Evolutionary conservation across 1,284 basidiomycete genomes (phyloP).

Genomic region (Heimioporus punctisporus): DNA sequence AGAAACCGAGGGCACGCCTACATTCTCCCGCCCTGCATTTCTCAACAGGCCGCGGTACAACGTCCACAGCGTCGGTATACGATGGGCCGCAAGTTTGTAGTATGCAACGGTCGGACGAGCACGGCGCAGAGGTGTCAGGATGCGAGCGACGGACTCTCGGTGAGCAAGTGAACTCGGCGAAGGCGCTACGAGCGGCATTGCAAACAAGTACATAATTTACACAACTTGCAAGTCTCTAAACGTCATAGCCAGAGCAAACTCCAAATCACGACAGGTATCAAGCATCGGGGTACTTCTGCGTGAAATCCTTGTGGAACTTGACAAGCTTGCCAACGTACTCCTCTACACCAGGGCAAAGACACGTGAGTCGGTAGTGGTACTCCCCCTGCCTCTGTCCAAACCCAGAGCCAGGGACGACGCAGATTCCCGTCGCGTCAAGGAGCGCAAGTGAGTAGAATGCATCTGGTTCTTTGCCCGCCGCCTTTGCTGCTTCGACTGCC

Average conservation of each 20-base stretch:
- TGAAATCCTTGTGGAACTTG: conserved; percentile 81
- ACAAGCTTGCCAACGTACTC: conserved; percentile 89
- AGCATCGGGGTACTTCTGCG: conserved; percentile 58
- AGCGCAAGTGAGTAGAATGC: conserved; percentile 86
- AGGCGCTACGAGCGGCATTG: conserved; percentile 14
- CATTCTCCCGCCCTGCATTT: conserved; percentile 55
- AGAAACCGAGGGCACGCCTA: conserved; percentile 34
- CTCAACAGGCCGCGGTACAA: conserved; percentile 74
- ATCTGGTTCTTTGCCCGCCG: conserved; percentile 80
- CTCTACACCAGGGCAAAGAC: conserved; percentile 88
- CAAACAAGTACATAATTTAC: conserved; percentile 3
- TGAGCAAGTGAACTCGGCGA: conserved; percentile 43
- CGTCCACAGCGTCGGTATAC: conserved; percentile 72
- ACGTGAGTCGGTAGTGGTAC: conserved; percentile 88
- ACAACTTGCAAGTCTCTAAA: background rate
- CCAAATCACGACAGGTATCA: conserved; percentile 9
- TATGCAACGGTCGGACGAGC: conserved; percentile 69
- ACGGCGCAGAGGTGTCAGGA: conserved; percentile 59
- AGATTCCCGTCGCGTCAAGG: conserved; percentile 91
- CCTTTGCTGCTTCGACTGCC: conserved; percentile 74
- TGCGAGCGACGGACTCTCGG: conserved; percentile 51
- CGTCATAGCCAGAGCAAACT: too few relatives aligned
- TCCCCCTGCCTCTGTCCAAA: conserved; percentile 92
- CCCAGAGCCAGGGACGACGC: conserved; percentile 90
- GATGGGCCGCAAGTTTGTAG: conserved; percentile 71